Percentiles rank a stretch among this genome's conserved stretches.
Conservation (phyloP, 805 yeast genomes). For the Starmerella kuoi region DNA sequence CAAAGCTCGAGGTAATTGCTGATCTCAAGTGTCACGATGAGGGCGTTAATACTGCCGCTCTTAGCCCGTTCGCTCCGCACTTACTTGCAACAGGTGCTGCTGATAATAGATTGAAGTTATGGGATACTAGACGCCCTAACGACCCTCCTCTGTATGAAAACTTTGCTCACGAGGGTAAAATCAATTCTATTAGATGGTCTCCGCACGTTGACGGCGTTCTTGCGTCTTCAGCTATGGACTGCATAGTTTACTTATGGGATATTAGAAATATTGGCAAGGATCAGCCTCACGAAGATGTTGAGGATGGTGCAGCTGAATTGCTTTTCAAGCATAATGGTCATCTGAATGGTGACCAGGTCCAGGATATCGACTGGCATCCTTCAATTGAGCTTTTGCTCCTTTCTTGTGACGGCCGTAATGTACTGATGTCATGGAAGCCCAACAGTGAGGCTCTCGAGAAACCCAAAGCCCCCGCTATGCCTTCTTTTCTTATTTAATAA, state of each 20-base stretch:
- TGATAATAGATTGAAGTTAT: conserved; percentile 45
- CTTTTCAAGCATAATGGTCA: conserved; percentile 92
- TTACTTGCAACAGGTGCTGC: conserved; percentile 37
- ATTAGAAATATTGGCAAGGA: conserved; percentile 68
- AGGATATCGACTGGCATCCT: conserved; percentile 19
- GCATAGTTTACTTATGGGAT: conserved; percentile 75
- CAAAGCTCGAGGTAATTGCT: conserved; percentile 26
- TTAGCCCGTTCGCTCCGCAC: conserved; percentile 43
- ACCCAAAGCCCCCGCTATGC: conserved; percentile 13
- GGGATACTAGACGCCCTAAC: conserved; percentile 56
- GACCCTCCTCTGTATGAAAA: conserved; percentile 50
- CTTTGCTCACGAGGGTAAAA: conserved; percentile 60
- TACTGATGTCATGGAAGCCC: conserved; percentile 19
- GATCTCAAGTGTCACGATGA: conserved; percentile 39
- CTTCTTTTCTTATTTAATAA: conserved; percentile 7
- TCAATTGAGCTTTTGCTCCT: conserved; percentile 11
- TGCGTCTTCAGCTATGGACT: conserved; percentile 53
- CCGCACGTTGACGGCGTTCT: conserved; percentile 65
- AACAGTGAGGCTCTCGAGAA: conserved; percentile 7
- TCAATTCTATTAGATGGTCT: conserved; percentile 65
- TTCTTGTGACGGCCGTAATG: conserved; percentile 14
- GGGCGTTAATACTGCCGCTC: conserved; percentile 54
- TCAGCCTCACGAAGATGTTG: conserved; percentile 75
- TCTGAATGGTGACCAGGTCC: conserved; percentile 29
- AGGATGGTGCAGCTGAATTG: conserved; percentile 80